Conservation (phyloP, 768 basidiomycete species). For the Fomitopsis serialis region DNA sequence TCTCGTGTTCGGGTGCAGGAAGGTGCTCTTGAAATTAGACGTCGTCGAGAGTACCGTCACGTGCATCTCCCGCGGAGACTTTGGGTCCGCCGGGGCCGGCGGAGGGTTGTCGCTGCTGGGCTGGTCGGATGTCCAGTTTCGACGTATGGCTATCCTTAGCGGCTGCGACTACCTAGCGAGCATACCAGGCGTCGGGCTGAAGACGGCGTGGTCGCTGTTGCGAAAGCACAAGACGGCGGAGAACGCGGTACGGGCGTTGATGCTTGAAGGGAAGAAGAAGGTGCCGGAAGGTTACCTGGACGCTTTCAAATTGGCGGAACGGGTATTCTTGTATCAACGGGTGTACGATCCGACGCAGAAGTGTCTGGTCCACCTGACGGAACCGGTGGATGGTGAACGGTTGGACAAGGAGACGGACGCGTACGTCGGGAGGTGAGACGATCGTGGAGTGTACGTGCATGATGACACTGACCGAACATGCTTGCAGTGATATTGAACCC, state of each 20-base stretch:
- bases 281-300: conserved; percentile 76
- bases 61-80: conserved; percentile 62
- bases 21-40: conserved; percentile 93
- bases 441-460: not conserved
- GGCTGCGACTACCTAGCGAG: conserved; percentile 93
- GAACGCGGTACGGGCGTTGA: conserved; percentile 70
- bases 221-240: conserved; percentile 84
- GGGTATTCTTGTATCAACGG: conserved; percentile 88
- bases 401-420: conserved; percentile 61
- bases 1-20: conserved; percentile 92
- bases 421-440: conserved; percentile 63
- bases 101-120: conserved; percentile 73
- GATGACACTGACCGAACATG: conserved; percentile 3
- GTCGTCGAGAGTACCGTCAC: conserved; percentile 54
- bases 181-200: conserved; percentile 87
- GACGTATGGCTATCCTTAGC: conserved; percentile 89
- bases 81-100: conserved; percentile 49
- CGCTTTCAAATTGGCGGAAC: conserved; percentile 77
- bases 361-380: conserved; percentile 65
- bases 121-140: conserved; percentile 88
- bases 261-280: conserved; percentile 76
- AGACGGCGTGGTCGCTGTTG: conserved; percentile 82
- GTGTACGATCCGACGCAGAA: conserved; percentile 76
- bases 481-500: conserved; percentile 56
- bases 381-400: conserved; percentile 42